Base-by-base conservation (phyloP, 768 basidiomycete genomes). In the Candolleomyces aberdarensis region DNA sequence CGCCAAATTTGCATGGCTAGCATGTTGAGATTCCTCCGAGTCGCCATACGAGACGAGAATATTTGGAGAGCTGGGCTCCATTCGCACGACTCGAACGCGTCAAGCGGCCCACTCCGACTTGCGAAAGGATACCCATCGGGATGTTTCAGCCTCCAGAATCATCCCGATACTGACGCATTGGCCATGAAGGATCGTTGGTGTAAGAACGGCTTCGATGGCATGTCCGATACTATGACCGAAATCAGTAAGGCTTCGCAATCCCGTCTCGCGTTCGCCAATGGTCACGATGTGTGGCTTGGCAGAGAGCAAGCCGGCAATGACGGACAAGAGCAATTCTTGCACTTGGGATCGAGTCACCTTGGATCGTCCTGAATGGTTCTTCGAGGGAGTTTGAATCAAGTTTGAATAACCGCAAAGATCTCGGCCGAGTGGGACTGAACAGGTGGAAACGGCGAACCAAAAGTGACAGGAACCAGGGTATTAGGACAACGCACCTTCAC, bases 141-240 rank as follows among this genome's bases (percentile, higher is more conserved):
- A 89, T 47, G 98, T 82, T 73, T 99, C 96, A 15, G 91, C 96
- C 72, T 99, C 97, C 49, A 98, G 85, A 58, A 98, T 89, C 89
- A 98, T 98, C 3, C 97, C 97, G 29, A 98, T 83, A 59, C 89
- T 86, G 68, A 99, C 88, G 67, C 96, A 98, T 74, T 99, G 96
- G 47, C 97, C 97, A 66, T 99, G 97, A 11, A 99, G 85, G 63
- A 98, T 90, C 15, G 88, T 83, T 19, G 96, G 96, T 0, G 96
- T 96, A 59, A 98, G 78, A 43, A 98, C 86, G 8, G 95, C 97
- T 76, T 99, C 97, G 68, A 98, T 96, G 15, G 96, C 97, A 76
- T 99, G 97, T 0, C 97, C 97, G 68, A 99, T 96, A 47, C 91
- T 94, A 74, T 99, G 97, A 1, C 97, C 97, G 70, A 98, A 98